Conservation (phyloP, 2,329 filamentous ascomycete genomes). For the Coniochaeta prunicola region DNA sequence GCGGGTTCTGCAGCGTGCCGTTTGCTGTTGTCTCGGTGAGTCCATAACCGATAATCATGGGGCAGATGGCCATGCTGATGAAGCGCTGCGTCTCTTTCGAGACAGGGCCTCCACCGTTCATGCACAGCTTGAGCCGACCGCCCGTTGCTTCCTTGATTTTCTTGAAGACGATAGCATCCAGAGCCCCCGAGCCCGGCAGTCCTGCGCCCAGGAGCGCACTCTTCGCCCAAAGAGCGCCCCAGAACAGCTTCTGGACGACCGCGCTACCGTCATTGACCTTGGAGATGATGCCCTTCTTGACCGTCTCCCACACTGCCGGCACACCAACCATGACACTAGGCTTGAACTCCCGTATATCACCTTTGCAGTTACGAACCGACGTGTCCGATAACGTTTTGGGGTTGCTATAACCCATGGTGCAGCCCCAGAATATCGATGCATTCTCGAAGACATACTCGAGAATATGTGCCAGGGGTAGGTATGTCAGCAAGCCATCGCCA, state of each 20-base stretch:
- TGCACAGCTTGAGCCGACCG: slow-evolving; percentile 68
- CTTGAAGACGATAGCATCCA: slow-evolving; percentile 80
- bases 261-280: slow-evolving; percentile 66
- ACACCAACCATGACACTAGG: slow-evolving; percentile 81
- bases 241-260: slow-evolving; percentile 69
- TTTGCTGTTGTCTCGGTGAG: slow-evolving; percentile 79
- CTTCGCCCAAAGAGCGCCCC: slow-evolving; percentile 49
- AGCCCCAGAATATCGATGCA: slow-evolving; percentile 74
- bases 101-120: slow-evolving; percentile 82
- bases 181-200: slow-evolving; percentile 57
- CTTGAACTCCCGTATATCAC: slow-evolving; percentile 79
- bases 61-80: slow-evolving; percentile 80
- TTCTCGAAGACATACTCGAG: slow-evolving; percentile 90
- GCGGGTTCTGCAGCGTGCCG: slow-evolving; percentile 67
- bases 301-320: slow-evolving; percentile 82
- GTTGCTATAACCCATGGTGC: slow-evolving; percentile 84
- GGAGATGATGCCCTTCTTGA: slow-evolving; percentile 80
- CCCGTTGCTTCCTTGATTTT: slow-evolving; percentile 88
- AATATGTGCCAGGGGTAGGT: slow-evolving; percentile 82
- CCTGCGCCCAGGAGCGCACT: slow-evolving; percentile 41
- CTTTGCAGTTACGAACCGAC: slow-evolving; percentile 78
- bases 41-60: slow-evolving; percentile 85
- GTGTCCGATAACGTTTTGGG: slow-evolving; percentile 76
- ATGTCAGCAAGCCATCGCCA: slow-evolving; percentile 72
- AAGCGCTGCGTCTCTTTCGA: slow-evolving; percentile 81